Evolutionary conservation across 2,329 filamentous ascomycete genomes (phyloP), one percentile per base, ranked within the genome.

Genomic region (Harringtonia lauricola): DNA sequence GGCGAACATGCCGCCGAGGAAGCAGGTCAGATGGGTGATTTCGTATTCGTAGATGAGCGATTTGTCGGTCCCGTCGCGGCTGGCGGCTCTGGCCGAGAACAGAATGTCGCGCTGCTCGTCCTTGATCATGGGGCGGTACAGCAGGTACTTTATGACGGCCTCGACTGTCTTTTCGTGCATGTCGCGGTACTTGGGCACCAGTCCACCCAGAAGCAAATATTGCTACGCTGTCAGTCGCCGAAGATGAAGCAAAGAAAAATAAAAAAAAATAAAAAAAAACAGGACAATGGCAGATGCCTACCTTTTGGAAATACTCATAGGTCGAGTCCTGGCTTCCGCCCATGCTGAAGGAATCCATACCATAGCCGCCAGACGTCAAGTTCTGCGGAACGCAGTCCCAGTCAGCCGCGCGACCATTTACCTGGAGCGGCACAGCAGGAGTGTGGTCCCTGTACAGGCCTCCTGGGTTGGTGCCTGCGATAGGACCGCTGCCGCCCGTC

Each of bases 121-220:
- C 8, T 78, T 73, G 18, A 79, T 73, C 76, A 92, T 83, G 1
- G 88, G 87, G 6, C 82, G 74, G 62, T 78, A 94, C 45, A 94
- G 75, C 10, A 94, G 70, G 59, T 84, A 73, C 50, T 86, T 71
- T 51, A 83, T 83, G 30, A 82, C 76, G 0, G 78, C 78, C 6
- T 81, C 74, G 26, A 81, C 74, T 4, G 79, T 74, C 45, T 74
- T 75, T 46, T 81, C 70, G 57, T 94, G 87, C 62, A 94, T 74
- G 18, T 71, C 72, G 48, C 72, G 68, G 59, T 94, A 94, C 57
- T 87, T 84, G 26, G 71, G 64, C 49, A 81, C 76, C 2, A 79
- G 68, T 1, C 87, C 88, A 45, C 86, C 85, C 2, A 94, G 73
- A 6, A 94, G 72, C 13, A 92, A 64, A 55, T 82, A 83, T 65